Conservation (phyloP, 768 basidiomycete species). For the Sporobolomyces pararoseus region DNA sequence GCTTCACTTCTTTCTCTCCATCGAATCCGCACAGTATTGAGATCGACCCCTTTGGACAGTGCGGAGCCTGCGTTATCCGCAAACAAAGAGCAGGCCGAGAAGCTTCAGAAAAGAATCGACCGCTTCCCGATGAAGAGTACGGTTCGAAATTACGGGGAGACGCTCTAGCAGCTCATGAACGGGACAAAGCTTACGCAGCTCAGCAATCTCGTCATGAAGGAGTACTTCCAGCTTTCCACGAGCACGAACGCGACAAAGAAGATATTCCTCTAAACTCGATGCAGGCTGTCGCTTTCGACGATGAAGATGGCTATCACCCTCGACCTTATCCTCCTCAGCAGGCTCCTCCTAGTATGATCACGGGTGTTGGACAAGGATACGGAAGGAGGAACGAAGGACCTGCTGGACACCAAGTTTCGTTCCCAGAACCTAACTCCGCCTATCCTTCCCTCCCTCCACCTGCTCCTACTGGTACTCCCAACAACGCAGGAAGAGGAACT, state of each 20-base stretch:
- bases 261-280: slow-evolving; percentile 31
- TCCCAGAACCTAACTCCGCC: not conserved
- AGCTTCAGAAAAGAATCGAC: slow-evolving; percentile 31
- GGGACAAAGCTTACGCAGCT: slow-evolving; percentile 1
- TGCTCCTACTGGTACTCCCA: not conserved
- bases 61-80: slow-evolving; percentile 36
- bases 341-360: slow-evolving; percentile 42
- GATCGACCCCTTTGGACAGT: slow-evolving; percentile 3
- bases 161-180: slow-evolving; percentile 21
- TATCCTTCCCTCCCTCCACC: not conserved
- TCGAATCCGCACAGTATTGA: not conserved
- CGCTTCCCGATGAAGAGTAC: slow-evolving; percentile 15
- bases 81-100: slow-evolving; percentile 19
- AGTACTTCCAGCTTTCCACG: slow-evolving; percentile 19
- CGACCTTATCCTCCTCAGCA: slow-evolving; percentile 16
- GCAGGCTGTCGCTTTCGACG: slow-evolving; percentile 13
- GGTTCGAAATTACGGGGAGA: slow-evolving; percentile 28
- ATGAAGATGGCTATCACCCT: slow-evolving; percentile 19
- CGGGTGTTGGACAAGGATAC: slow-evolving; percentile 46
- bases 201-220: not conserved
- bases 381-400: slow-evolving; percentile 21
- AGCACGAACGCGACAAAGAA: slow-evolving; percentile 33
- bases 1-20: not conserved
- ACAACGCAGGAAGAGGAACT: slow-evolving; percentile 5
- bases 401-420: slow-evolving; percentile 14